Evolutionary conservation across 768 basidiomycete species (phyloP).

Genomic region (Amanita rimosa): DNA sequence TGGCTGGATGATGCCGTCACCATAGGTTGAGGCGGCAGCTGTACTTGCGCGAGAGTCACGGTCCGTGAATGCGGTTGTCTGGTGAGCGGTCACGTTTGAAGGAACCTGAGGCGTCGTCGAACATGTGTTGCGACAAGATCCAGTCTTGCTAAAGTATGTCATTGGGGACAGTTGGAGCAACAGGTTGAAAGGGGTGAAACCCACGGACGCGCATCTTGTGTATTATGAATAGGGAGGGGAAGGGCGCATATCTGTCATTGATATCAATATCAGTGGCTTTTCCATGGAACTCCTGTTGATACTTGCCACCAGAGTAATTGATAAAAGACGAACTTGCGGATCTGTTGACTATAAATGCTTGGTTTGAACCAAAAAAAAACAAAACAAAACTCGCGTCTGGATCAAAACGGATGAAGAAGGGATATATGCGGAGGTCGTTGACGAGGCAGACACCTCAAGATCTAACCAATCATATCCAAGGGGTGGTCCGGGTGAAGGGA

Average conservation of each 20-base stretch:
- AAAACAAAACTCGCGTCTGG: background rate
- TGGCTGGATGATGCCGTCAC: slow-evolving; percentile 10
- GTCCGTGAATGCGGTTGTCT: background rate
- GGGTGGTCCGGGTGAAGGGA: too few species aligned
- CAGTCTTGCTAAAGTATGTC: slow-evolving; percentile 17
- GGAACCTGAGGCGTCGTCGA: slow-evolving; percentile 9
- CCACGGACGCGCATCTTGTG: slow-evolving; percentile 26
- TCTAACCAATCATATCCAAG: too few species aligned
- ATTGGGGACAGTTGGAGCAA: slow-evolving; percentile 9
- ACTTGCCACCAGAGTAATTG: slow-evolving; percentile 13
- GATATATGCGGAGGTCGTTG: too few species aligned
- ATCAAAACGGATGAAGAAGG: slow-evolving; percentile 1
- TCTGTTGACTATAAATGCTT: slow-evolving; percentile 12
- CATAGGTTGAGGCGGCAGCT: slow-evolving; percentile 7
- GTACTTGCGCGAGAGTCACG: background rate
- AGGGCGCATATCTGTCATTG: slow-evolving; percentile 16
- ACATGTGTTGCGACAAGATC: slow-evolving; percentile 11
- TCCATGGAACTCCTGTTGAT: slow-evolving; percentile 16
- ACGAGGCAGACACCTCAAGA: too few species aligned
- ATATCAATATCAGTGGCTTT: slow-evolving; percentile 22
- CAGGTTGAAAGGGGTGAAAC: slow-evolving; percentile 17
- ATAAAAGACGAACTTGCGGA: slow-evolving; percentile 17
- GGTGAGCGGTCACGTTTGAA: slow-evolving; percentile 9
- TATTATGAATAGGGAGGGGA: slow-evolving; percentile 20
- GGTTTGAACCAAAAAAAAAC: slow-evolving; percentile 3